Conservation (phyloP, 805 yeast genomes). For the Saturnispora silvae region DNA sequence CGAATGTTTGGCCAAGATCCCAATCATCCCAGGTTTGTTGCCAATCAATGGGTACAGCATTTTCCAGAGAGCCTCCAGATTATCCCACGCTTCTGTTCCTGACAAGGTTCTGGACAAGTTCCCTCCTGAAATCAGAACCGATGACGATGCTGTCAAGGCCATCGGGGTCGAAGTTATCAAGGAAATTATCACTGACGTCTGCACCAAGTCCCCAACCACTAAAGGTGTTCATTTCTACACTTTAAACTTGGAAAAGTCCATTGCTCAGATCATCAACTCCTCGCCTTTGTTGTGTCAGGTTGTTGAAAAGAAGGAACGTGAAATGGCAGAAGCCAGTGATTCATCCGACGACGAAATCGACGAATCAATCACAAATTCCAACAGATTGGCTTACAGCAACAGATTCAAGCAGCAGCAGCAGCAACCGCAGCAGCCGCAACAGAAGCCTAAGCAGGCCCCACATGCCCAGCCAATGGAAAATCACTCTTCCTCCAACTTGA, state of each 20-base stretch:
- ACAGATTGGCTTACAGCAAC: slow-evolving; percentile 27
- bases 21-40: slow-evolving; percentile 81
- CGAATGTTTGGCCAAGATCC: slow-evolving; percentile 33
- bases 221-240: slow-evolving; percentile 90
- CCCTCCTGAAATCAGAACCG: slow-evolving; percentile 48
- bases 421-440: slow-evolving; percentile 8
- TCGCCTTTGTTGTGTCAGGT: slow-evolving; percentile 44
- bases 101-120: slow-evolving; percentile 38
- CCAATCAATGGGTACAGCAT: slow-evolving; percentile 79
- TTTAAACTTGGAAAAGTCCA: slow-evolving; percentile 82
- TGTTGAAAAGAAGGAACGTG: slow-evolving; percentile 28
- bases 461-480: slow-evolving; percentile 10
- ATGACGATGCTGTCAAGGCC: slow-evolving; percentile 70
- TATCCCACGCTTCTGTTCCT: slow-evolving; percentile 83
- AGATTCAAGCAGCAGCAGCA: slow-evolving; percentile 24
- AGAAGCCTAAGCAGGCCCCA: slow-evolving; percentile 21
- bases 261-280: slow-evolving; percentile 69
- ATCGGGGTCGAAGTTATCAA: slow-evolving; percentile 70
- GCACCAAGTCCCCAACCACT: slow-evolving; percentile 46
- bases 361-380: slow-evolving; percentile 24
- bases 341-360: slow-evolving; percentile 26
- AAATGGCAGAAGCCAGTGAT: slow-evolving; percentile 31
- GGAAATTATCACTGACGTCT: slow-evolving; percentile 51
- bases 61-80: slow-evolving; percentile 78
- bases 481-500: slow-evolving; percentile 30